Evolutionary conservation across 371 early-diverging fungal species (phyloP).

Genomic region (Mucor piriformis): DNA sequence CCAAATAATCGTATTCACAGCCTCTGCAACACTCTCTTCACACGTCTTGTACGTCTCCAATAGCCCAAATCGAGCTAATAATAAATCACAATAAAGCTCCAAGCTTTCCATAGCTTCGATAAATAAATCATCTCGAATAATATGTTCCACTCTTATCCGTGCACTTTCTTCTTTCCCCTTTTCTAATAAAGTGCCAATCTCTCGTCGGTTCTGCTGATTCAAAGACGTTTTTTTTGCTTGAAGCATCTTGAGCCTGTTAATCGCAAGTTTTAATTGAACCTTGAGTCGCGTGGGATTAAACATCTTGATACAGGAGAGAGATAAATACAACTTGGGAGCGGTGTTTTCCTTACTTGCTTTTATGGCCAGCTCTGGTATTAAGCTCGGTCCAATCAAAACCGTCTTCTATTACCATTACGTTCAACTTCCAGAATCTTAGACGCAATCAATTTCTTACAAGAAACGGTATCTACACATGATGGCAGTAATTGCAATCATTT

Average conservation of each 20-base stretch:
- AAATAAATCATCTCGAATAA: conserved; percentile 91
- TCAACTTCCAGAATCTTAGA: too few relatives aligned
- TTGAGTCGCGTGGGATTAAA: conserved; percentile 72
- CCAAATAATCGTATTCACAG: conserved; percentile 88
- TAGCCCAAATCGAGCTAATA: conserved; percentile 86
- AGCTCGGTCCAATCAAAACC: too few relatives aligned
- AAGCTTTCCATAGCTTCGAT: conserved; percentile 92
- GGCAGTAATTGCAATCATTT: too few relatives aligned
- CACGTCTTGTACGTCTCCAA: conserved; percentile 78
- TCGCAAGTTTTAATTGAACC: conserved; percentile 85
- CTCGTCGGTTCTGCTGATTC: conserved; percentile 74
- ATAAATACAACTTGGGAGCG: too few relatives aligned
- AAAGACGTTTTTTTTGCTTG: conserved; percentile 86
- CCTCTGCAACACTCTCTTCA: conserved; percentile 83
- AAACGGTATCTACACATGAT: too few relatives aligned
- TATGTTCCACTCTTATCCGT: conserved; percentile 85
- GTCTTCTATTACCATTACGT: too few relatives aligned
- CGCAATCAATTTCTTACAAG: too few relatives aligned
- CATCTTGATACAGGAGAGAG: too few relatives aligned
- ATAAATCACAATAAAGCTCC: conserved; percentile 87
- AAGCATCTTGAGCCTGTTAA: conserved; percentile 84
- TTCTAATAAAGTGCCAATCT: conserved; percentile 83
- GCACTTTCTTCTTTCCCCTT: conserved; percentile 87
- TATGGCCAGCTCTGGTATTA: too few relatives aligned
- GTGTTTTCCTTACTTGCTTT: too few relatives aligned